These are phyloP conservation scores for Podaxis sp. DNA, from an alignment of 768 basidiomycete species.

Conservation along the genomic window DNA sequence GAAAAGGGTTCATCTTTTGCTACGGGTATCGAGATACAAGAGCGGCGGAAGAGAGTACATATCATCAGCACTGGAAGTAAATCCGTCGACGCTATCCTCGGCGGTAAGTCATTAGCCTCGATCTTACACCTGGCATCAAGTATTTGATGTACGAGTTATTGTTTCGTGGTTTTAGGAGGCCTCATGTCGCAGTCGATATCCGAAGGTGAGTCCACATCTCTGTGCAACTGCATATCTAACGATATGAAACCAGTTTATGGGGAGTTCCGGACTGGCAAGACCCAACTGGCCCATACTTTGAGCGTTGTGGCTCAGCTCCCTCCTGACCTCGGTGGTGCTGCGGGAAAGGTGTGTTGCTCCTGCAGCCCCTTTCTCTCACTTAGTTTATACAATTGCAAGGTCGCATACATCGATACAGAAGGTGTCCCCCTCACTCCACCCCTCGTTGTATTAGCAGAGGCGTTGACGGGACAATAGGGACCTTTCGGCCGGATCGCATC, in stretches of 20 bases:
- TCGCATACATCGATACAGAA: slow-evolving; percentile 92
- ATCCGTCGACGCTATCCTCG: slow-evolving; percentile 82
- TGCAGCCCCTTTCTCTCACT: not conserved
- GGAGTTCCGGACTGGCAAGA: slow-evolving; percentile 94
- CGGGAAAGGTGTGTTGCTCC: slow-evolving; percentile 62
- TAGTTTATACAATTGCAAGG: slow-evolving; percentile 33
- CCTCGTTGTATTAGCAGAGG: not conserved
- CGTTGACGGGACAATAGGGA: slow-evolving; percentile 43
- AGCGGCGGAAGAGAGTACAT: slow-evolving; percentile 75
- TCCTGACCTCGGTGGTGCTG: slow-evolving; percentile 83
- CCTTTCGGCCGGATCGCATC: slow-evolving; percentile 93
- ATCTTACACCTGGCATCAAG: not conserved
- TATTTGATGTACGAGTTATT: not conserved
- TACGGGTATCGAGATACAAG: slow-evolving; percentile 88
- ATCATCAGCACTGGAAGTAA: slow-evolving; percentile 93
- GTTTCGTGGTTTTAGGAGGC: slow-evolving; percentile 50
- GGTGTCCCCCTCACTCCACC: slow-evolving; percentile 30
- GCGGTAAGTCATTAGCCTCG: slow-evolving; percentile 45
- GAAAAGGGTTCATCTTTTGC: slow-evolving; percentile 84
- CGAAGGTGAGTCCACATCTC: slow-evolving; percentile 51
- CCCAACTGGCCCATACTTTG: slow-evolving; percentile 94
- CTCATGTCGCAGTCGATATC: slow-evolving; percentile 91
- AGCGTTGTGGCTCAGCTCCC: slow-evolving; percentile 89
- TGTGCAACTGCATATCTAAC: not conserved
- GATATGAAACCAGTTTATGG: slow-evolving; percentile 66